Percentiles rank a stretch among this genome's conserved stretches.
phyloP scores from a whole-genome alignment of 2,329 filamentous ascomycete species.

The Passalora sequoiae region DNA sequence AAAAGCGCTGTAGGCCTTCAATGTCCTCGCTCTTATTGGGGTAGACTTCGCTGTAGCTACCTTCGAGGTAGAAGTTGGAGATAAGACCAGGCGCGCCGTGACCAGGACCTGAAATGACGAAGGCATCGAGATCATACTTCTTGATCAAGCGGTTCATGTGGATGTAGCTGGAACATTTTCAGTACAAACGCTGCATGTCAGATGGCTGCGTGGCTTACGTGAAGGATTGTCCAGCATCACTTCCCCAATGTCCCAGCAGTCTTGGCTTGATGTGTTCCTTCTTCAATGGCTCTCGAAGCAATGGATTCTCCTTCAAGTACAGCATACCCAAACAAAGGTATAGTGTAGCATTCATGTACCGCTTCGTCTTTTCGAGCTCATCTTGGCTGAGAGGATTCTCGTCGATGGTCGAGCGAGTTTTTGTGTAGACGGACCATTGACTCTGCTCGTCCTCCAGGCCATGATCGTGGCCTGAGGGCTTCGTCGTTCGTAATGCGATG shows the following conservation, averaged over 20 bases:
- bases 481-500: constrained; percentile 7
- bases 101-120: constrained; percentile 71
- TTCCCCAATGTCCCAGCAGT: constrained; percentile 73
- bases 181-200: constrained; percentile 1
- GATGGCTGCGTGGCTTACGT: constrained; percentile 38
- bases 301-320: constrained; percentile 67
- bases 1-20: constrained; percentile 67
- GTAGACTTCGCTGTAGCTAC: constrained; percentile 72
- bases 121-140: constrained; percentile 63
- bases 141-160: constrained; percentile 79
- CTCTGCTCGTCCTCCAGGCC: constrained; percentile 25
- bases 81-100: constrained; percentile 73
- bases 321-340: constrained; percentile 78
- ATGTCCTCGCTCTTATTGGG: constrained; percentile 65
- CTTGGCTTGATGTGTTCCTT: constrained; percentile 68
- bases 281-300: constrained; percentile 64
- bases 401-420: constrained; percentile 31
- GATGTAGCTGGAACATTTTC: constrained; percentile 50
- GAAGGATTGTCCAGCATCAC: constrained; percentile 74
- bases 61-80: constrained; percentile 71
- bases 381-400: constrained; percentile 57
- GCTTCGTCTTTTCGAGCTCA: constrained; percentile 63
- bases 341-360: constrained; percentile 68
- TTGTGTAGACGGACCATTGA: constrained; percentile 29
- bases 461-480: constrained; percentile 4